Percentiles rank a stretch among this genome's conserved stretches.
These are phyloP conservation scores for Sphaerosporella brunnea DNA, from an alignment of 495 filamentous ascomycete genomes.

Conservation along the genomic window DNA sequence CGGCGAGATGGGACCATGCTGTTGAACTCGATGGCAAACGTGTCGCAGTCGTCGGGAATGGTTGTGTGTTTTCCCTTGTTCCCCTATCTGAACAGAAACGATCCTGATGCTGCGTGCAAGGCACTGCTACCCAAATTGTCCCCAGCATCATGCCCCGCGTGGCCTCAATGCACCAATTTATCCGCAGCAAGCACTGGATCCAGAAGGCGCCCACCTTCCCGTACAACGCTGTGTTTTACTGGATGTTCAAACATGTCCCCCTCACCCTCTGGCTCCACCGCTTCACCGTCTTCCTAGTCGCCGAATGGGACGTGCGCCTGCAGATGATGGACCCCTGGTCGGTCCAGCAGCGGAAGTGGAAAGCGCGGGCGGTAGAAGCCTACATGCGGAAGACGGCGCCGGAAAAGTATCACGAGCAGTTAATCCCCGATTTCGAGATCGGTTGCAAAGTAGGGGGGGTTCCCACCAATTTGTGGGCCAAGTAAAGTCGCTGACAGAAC, in stretches of 20 bases:
- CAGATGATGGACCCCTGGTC: neutral
- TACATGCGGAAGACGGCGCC: conserved; percentile 37
- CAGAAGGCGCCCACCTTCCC: neutral
- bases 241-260: neutral
- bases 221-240: neutral
- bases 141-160: conserved; percentile 25
- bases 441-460: too few species aligned
- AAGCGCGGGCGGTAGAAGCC: neutral
- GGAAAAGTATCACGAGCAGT: conserved; percentile 44
- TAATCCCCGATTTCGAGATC: conserved; percentile 43
- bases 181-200: conserved; percentile 15
- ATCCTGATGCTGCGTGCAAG: conserved; percentile 25
- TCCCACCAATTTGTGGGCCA: too few species aligned
- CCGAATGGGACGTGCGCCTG: conserved; percentile 11
- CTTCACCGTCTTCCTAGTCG: conserved; percentile 11
- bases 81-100: too few species aligned
- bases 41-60: conserved; percentile 36
- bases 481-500: too few species aligned
- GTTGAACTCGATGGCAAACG: conserved; percentile 35
- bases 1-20: conserved; percentile 35
- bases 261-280: neutral
- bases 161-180: conserved; percentile 18
- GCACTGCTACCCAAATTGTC: conserved; percentile 33
- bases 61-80: conserved; percentile 26
- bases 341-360: neutral